Percentiles rank a stretch among this genome's conserved stretches.
These are phyloP conservation scores for Coprinopsis strossmayeri DNA, from an alignment of 768 basidiomycete genomes.

Conservation along the genomic window DNA sequence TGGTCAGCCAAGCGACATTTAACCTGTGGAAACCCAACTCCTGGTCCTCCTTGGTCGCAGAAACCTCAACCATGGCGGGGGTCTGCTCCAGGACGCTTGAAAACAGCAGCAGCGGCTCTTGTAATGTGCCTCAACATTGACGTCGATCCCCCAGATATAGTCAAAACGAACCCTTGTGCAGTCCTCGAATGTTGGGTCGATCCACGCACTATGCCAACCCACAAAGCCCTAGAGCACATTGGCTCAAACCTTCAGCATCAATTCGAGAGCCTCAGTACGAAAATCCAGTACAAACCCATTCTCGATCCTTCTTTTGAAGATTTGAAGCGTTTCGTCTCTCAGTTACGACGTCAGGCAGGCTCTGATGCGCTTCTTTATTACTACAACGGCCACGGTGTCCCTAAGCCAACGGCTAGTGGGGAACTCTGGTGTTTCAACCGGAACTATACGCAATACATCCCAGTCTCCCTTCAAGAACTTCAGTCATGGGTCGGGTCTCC, in stretches of 20 bases:
- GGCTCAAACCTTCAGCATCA: conserved; percentile 91
- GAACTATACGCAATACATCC: conserved; percentile 97
- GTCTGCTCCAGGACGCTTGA: conserved; percentile 75
- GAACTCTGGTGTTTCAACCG: conserved; percentile 99
- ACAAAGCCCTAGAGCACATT: conserved; percentile 91
- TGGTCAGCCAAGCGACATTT: conserved; percentile 89
- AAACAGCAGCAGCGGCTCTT: conserved; percentile 83
- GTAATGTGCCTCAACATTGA: conserved; percentile 96
- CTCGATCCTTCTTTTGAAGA: conserved; percentile 95
- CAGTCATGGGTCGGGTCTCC: conserved; percentile 93
- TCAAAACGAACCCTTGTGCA: conserved; percentile 96
- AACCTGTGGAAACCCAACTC: conserved; percentile 82
- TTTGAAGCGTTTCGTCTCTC: conserved; percentile 78
- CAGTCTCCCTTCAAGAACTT: conserved; percentile 88
- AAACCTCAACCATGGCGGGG: conserved; percentile 77
- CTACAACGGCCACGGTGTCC: conserved; percentile 98
- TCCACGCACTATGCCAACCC: conserved; percentile 84
- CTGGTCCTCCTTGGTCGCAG: conserved; percentile 57
- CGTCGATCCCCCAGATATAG: conserved; percentile 94
- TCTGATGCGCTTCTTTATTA: conserved; percentile 94
- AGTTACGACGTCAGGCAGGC: conserved; percentile 80
- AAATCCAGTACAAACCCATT: conserved; percentile 91
- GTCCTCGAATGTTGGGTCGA: conserved; percentile 97
- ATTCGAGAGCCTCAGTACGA: conserved; percentile 91
- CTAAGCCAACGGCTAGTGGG: conserved; percentile 90